A percentile compares a stretch with the other conserved stretches of the same genome.
These are phyloP conservation scores for Collybiopsis luxurians DNA, from an alignment of 768 basidiomycete genomes.

Conservation along the genomic window DNA sequence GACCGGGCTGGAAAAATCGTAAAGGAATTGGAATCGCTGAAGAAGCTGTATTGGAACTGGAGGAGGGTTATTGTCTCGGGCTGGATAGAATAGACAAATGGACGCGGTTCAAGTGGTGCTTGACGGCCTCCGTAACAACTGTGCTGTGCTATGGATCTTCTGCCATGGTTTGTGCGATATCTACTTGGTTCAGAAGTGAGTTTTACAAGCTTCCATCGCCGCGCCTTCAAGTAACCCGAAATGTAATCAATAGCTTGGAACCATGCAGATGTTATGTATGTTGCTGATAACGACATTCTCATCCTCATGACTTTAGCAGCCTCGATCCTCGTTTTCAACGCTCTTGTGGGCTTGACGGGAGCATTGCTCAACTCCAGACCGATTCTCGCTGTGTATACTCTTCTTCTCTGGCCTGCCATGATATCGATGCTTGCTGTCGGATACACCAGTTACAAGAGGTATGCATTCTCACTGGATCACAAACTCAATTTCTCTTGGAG, in stretches of 20 bases:
- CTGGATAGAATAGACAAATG: conserved; percentile 43
- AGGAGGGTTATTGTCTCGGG: conserved; percentile 35
- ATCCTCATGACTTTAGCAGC: conserved; percentile 56
- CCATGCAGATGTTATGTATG: conserved; percentile 60
- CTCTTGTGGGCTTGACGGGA: conserved; percentile 59
- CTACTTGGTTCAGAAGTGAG: conserved; percentile 61
- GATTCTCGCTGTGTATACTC: conserved; percentile 61
- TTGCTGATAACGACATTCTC: conserved; percentile 56
- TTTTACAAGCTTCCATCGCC: conserved; percentile 8
- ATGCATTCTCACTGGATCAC: conserved; percentile 59
- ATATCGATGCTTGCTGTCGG: conserved; percentile 57
- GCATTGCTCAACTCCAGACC: conserved; percentile 65
- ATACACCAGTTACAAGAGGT: conserved; percentile 63
- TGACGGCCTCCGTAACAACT: conserved; percentile 51
- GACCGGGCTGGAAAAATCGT: neutral
- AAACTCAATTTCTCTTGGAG: conserved; percentile 72
- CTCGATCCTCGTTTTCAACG: conserved; percentile 53
- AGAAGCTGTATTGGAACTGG: conserved; percentile 25
- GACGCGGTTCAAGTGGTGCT: conserved; percentile 61
- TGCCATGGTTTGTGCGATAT: conserved; percentile 47
- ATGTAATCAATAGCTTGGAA: conserved; percentile 43
- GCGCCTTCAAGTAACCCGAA: conserved; percentile 1
- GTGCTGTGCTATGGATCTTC: conserved; percentile 54
- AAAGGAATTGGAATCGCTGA: conserved; percentile 2
- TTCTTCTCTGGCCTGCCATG: conserved; percentile 67